Evolutionary conservation across 441 rosid species (phyloP).

Genomic region (Populus hybrid): DNA sequence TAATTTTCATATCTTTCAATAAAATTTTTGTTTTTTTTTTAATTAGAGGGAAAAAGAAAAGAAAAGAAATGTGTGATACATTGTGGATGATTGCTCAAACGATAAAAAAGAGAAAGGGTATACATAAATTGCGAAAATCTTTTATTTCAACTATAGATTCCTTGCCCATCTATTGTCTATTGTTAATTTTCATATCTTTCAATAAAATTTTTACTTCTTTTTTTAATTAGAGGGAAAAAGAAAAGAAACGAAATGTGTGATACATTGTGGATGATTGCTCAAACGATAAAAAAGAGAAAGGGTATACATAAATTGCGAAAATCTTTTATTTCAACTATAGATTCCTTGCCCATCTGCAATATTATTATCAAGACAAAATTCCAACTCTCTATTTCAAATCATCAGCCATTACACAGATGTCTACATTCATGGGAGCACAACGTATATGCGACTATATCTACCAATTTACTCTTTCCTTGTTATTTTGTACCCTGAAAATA

Average conservation of each 20-base stretch:
- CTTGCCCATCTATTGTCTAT: not conserved
- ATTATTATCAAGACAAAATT: not conserved
- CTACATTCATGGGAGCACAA: not conserved
- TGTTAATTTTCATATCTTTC: not conserved
- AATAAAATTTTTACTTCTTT: not conserved
- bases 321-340: not conserved
- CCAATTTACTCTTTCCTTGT: not conserved
- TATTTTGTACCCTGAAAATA: not conserved
- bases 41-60: not conserved
- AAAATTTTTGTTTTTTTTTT: not conserved
- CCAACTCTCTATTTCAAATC: not conserved
- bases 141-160: not conserved
- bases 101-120: not conserved
- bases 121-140: too few species aligned
- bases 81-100: too few species aligned
- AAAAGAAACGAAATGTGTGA: not conserved
- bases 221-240: not conserved
- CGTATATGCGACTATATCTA: not conserved
- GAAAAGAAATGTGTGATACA: not conserved
- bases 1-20: not conserved
- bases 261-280: too few species aligned
- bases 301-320: too few species aligned
- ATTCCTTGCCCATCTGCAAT: not conserved
- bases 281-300: not conserved
- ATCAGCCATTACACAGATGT: not conserved